Base-by-base conservation (phyloP, 331 rosid genomes). In the Ulmus americana region DNA sequence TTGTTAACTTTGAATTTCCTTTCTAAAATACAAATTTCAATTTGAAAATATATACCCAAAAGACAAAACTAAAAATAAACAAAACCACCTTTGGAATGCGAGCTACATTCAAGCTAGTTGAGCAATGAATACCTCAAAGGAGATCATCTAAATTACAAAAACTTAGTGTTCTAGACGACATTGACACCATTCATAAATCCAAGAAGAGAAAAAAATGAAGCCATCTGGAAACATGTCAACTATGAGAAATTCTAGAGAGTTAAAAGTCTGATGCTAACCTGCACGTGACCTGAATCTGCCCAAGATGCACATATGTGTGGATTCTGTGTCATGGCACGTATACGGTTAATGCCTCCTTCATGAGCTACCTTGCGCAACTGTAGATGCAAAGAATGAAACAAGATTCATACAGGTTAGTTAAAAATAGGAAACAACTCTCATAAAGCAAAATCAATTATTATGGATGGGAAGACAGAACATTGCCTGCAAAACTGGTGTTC, bases 291-390 rank as follows among this genome's bases (percentile, higher is more conserved):
- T 42, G 77, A 67, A 70, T 92, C 98, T 15, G 86, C 83, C 98
- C 98, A 92, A 68, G 91, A 77, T 63, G 98, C 98, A 81, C 88
- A 89, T 64, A 92, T 85, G 57, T 89, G 88, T 15, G 97, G 97
- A 65, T 75, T 85, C 86, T 92, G 97, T 40, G 88, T 35, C 98
- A 92, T 92, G 71, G 95, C 70, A 44, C 98, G 95, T 63, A 89
- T 85, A 52, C 98, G 87, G 77, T 92, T 89, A 56, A 92, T 63
- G 70, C 88, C 68, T 58, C 98, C 97, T 74, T 83, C 86, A 48
- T 89, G 95, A 47, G 88, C 74, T 77, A 89, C 86, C 85, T 85
- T 87, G 50, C 83, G 88, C 79, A 92, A 65, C 98, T 92, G 83
- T 40, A 63, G 53, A 71, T 61, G 53, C 6, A 47, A 78, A 74